These are phyloP conservation scores for Croton setiger DNA, from an alignment of 441 rosid species.

Conservation along the genomic window DNA sequence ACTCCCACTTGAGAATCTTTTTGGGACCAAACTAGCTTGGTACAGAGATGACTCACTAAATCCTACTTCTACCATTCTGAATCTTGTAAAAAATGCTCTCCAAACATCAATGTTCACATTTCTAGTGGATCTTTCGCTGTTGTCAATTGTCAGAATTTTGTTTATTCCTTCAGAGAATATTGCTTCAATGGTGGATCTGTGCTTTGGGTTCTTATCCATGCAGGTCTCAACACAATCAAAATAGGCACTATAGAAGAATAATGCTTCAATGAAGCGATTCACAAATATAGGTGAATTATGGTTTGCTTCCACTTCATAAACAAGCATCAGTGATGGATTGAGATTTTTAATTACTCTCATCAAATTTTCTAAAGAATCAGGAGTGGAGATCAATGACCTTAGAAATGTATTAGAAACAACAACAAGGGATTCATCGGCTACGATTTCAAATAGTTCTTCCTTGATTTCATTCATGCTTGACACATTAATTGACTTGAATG, in stretches of 20 bases:
- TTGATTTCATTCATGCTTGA: conserved; percentile 25
- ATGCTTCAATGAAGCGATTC: conserved; percentile 44
- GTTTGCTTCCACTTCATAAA: conserved; percentile 47
- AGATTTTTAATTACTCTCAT: conserved; percentile 35
- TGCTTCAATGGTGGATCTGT: conserved; percentile 23
- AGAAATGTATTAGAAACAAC: conserved; percentile 32
- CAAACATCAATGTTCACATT: conserved; percentile 48
- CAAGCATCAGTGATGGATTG: conserved; percentile 41
- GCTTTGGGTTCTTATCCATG: conserved; percentile 20
- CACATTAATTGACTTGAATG: conserved; percentile 27
- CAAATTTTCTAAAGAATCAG: conserved; percentile 36
- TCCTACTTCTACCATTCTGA: conserved; percentile 45
- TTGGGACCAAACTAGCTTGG: conserved; percentile 37
- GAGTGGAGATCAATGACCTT: conserved; percentile 29
- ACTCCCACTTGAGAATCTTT: conserved; percentile 26
- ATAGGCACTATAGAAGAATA: conserved; percentile 45
- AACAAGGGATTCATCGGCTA: conserved; percentile 32
- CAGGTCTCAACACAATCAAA: conserved; percentile 45
- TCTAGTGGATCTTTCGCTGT: conserved; percentile 31
- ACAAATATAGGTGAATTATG: conserved; percentile 45
- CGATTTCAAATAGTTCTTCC: conserved; percentile 29
- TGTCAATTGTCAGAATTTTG: conserved; percentile 37
- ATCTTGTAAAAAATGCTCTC: conserved; percentile 47
- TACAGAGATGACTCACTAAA: conserved; percentile 40
- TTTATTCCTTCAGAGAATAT: conserved; percentile 23